These are phyloP conservation scores for Panaeolus papilionaceus DNA, from an alignment of 768 basidiomycete species.

Conservation along the genomic window DNA sequence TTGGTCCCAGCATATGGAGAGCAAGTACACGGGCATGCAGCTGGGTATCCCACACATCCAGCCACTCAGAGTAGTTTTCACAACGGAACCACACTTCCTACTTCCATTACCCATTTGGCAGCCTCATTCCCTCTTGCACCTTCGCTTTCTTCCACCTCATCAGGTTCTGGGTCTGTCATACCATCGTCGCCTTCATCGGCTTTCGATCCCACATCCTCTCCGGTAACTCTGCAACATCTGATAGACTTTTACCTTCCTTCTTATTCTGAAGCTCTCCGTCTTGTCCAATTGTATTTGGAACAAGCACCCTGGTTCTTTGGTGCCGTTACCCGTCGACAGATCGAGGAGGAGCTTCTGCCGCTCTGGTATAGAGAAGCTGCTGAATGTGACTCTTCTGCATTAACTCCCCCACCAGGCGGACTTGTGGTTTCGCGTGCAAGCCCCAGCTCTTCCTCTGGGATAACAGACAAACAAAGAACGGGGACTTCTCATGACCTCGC, in stretches of 20 bases:
- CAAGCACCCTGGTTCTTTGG: constrained; percentile 85
- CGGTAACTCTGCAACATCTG: constrained; percentile 27
- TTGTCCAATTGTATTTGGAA: constrained; percentile 76
- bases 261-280: constrained; percentile 60
- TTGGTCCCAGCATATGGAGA: background rate
- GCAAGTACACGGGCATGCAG: background rate
- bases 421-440: constrained; percentile 16
- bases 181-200: constrained; percentile 46
- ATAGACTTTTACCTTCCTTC: constrained; percentile 56
- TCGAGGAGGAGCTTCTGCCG: constrained; percentile 70
- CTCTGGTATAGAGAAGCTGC: constrained; percentile 65
- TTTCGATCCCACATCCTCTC: constrained; percentile 40
- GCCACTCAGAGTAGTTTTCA: constrained; percentile 19
- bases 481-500: constrained; percentile 63
- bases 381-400: constrained; percentile 17
- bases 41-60: constrained; percentile 18
- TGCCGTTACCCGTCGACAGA: constrained; percentile 66
- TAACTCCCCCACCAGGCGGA: constrained; percentile 22
- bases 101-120: constrained; percentile 35
- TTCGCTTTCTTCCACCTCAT: constrained; percentile 37
- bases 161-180: constrained; percentile 23
- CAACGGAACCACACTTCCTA: constrained; percentile 25
- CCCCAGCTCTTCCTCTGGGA: background rate
- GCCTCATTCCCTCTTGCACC: constrained; percentile 56
- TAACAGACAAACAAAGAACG: constrained; percentile 17